A percentile compares a stretch with the other conserved stretches of the same genome.
Evolutionary conservation across 306 rosid species (phyloP).

Genomic region (Acacia crassicarpa): DNA sequence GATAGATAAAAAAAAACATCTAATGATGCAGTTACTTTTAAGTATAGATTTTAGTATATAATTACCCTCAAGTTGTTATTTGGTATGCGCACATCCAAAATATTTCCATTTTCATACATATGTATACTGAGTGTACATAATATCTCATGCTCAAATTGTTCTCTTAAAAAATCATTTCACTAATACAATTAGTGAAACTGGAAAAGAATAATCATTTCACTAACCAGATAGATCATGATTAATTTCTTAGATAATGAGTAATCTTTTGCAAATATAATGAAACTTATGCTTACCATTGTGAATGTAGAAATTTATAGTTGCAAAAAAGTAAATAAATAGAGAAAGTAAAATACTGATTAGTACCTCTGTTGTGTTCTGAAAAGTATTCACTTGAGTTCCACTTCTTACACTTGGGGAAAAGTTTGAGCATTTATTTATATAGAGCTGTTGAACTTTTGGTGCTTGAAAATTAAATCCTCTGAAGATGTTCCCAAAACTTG

Average conservation of each 20-base stretch:
- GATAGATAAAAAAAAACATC: neutral
- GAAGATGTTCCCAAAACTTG: constrained; percentile 6
- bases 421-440: constrained; percentile 9
- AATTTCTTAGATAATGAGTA: neutral
- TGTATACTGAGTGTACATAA: neutral
- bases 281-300: neutral
- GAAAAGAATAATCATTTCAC: neutral
- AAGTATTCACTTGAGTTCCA: neutral
- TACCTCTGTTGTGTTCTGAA: neutral
- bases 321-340: neutral
- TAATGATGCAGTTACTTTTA: neutral
- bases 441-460: neutral
- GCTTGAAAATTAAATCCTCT: constrained; percentile 8
- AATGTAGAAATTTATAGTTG: neutral
- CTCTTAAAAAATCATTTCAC: neutral
- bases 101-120: neutral
- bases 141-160: neutral
- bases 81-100: neutral
- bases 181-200: neutral
- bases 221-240: neutral
- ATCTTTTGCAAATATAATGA: neutral
- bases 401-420: neutral
- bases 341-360: neutral
- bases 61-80: neutral
- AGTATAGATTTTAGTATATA: neutral